phyloP scores from a whole-genome alignment of 139 green algal genomes.

The Closterium sp. region DNA sequence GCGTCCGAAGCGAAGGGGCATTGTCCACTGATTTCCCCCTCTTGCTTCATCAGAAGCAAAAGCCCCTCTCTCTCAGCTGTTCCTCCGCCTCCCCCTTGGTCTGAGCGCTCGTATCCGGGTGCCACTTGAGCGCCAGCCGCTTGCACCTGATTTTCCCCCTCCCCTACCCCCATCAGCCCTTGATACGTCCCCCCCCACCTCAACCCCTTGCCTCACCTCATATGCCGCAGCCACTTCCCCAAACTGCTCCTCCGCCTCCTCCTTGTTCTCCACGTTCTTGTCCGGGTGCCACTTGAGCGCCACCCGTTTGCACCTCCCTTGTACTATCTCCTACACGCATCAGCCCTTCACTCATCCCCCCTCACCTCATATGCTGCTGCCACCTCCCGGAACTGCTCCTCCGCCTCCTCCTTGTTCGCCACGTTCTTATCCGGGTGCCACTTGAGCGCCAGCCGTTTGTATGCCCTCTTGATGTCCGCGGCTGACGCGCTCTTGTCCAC shows the following conservation, averaged over 20 bases:
- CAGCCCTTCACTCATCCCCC: not conserved
- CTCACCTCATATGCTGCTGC: slow-evolving; percentile 49
- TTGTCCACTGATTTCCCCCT: too few species aligned
- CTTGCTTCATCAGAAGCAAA: not conserved
- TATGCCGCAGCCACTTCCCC: slow-evolving; percentile 31
- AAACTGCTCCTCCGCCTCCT: slow-evolving; percentile 56
- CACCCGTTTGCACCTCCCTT: slow-evolving; percentile 52
- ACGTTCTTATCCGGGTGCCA: slow-evolving; percentile 58
- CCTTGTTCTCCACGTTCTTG: slow-evolving; percentile 56
- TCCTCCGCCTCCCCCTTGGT: slow-evolving; percentile 56
- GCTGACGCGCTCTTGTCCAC: slow-evolving; percentile 26
- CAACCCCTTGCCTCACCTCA: slow-evolving; percentile 27
- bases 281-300: slow-evolving; percentile 52
- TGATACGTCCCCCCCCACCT: not conserved
- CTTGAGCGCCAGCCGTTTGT: slow-evolving; percentile 55
- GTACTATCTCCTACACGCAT: not conserved
- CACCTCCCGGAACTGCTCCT: slow-evolving; percentile 55
- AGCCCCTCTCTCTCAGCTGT: slow-evolving; percentile 46
- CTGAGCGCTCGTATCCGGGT: slow-evolving; percentile 56
- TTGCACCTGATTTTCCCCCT: slow-evolving; percentile 48
- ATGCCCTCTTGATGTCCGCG: slow-evolving; percentile 51
- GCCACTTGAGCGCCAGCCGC: slow-evolving; percentile 52
- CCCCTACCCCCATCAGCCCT: not conserved
- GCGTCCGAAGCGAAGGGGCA: too few species aligned
- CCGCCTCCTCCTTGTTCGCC: slow-evolving; percentile 56